Evolutionary conservation across 2,329 filamentous ascomycete species (phyloP), one percentile per base, ranked within the genome.

Genomic region (Neonectria faginata): DNA sequence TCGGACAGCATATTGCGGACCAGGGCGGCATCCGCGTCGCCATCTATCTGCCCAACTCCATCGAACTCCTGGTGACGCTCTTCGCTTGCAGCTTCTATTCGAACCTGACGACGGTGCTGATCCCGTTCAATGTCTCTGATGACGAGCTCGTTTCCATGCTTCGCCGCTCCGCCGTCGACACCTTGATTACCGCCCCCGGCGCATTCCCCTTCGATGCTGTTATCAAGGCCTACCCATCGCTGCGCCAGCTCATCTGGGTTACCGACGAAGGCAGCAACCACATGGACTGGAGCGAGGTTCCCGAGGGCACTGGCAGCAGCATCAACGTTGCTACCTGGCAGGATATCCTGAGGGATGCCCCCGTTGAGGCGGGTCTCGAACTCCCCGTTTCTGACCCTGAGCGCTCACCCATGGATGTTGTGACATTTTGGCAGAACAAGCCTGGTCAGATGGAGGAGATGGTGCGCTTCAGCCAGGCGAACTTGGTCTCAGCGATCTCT

Each of bases 211-310:
- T 97, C 47, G 90, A 93, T 67, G 82, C 86, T 41, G 86, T 97
- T 12, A 86, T 89, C 57, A 88, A 90, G 73, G 85, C 84, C 57
- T 93, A 92, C 73, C 85, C 90, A 5, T 85, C 86, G 41, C 85
- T 99, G 50, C 90, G 89, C 66, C 89, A 94, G 70, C 85, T 97
- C 33, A 87, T 97, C 71, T 98, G 94, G 93, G 94, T 97, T 12
- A 93, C 97, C 5, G 95, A 97, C 73, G 88, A 93, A 74, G 93
- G 93, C 45, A 97, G 90, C 81, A 88, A 89, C 71, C 95, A 98
- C 76, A 91, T 99, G 86, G 94, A 97, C 79, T 99, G 95, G 94
- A 94, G 93, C 72, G 92, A 95, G 76, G 88, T 94, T 2, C 94
- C 94, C 11, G 87, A 91, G 74, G 91, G 92, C 56, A 90, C 91